Evolutionary conservation across 2,329 filamentous ascomycete genomes (phyloP).

Genomic region (Cercospora sesami): DNA sequence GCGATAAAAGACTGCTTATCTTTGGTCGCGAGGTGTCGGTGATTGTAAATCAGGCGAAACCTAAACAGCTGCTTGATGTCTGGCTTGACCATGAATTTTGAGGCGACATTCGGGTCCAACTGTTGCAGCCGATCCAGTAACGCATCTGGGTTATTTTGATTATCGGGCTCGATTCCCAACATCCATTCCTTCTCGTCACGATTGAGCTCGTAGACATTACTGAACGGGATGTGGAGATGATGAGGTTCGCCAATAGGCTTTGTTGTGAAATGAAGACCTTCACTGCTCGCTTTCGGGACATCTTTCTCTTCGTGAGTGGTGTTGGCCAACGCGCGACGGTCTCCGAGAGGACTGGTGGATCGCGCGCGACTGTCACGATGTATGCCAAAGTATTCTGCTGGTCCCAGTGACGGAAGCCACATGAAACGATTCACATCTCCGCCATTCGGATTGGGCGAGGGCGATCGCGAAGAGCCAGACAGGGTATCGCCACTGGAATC

Average conservation of each 20-base stretch:
- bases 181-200: constrained; percentile 32
- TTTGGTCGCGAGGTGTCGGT: constrained; percentile 36
- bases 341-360: constrained; percentile 23
- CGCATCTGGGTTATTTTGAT: constrained; percentile 28
- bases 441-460: constrained; percentile 20
- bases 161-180: constrained; percentile 33
- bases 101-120: constrained; percentile 30
- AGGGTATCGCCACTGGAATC: constrained; percentile 28
- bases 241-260: constrained; percentile 29
- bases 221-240: constrained; percentile 27
- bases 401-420: constrained; percentile 21
- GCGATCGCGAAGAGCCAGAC: constrained; percentile 27
- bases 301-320: constrained; percentile 2
- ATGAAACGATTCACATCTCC: constrained; percentile 23
- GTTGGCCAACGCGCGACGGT: constrained; percentile 13
- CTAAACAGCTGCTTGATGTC: constrained; percentile 36
- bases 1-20: constrained; percentile 46
- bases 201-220: constrained; percentile 34
- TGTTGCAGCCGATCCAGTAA: constrained; percentile 30
- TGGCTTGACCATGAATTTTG: constrained; percentile 37
- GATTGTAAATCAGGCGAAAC: constrained; percentile 43
- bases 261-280: constrained; percentile 27
- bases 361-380: constrained; percentile 21
- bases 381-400: constrained; percentile 25
- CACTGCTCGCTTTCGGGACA: neutral